A percentile compares a stretch with the other conserved stretches of the same genome.
Conservation (phyloP, 345 rosid species). For the Raphanus sativus region DNA sequence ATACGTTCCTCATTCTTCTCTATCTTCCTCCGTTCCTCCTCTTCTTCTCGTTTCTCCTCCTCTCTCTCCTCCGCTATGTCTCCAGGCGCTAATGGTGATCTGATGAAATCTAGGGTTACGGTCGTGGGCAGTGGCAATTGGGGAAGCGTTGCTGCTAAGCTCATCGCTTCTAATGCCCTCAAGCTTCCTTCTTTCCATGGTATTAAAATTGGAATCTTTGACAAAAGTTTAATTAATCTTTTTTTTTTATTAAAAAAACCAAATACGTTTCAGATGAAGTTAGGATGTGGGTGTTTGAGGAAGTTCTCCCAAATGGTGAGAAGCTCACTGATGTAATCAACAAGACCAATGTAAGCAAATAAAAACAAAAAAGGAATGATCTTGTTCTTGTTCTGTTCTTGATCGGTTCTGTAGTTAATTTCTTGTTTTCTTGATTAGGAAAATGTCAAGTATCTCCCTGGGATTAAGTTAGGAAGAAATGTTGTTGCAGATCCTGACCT, state of each 20-base stretch:
- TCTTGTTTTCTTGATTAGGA: constrained; percentile 46
- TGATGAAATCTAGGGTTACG: constrained; percentile 62
- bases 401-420: background rate
- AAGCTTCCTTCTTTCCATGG: constrained; percentile 77
- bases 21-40: constrained; percentile 23
- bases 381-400: background rate
- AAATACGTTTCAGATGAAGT: constrained; percentile 85
- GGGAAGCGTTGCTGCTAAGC: constrained; percentile 98
- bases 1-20: constrained; percentile 31
- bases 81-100: constrained; percentile 22
- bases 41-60: background rate
- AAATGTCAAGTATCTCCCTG: constrained; percentile 89
- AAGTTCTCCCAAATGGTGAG: constrained; percentile 80
- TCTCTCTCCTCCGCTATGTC: constrained; percentile 42
- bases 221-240: no score
- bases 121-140: constrained; percentile 96
- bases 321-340: constrained; percentile 89
- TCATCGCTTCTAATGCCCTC: constrained; percentile 86
- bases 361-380: background rate
- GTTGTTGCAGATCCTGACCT: constrained; percentile 89
- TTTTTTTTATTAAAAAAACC: no score
- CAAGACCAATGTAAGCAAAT: constrained; percentile 61
- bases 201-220: constrained; percentile 17
- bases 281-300: constrained; percentile 98
- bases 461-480: constrained; percentile 81